Percentiles rank a stretch among this genome's conserved stretches.
phyloP scores from a whole-genome alignment of 305 asterid species.

The Ajuga reptans region DNA sequence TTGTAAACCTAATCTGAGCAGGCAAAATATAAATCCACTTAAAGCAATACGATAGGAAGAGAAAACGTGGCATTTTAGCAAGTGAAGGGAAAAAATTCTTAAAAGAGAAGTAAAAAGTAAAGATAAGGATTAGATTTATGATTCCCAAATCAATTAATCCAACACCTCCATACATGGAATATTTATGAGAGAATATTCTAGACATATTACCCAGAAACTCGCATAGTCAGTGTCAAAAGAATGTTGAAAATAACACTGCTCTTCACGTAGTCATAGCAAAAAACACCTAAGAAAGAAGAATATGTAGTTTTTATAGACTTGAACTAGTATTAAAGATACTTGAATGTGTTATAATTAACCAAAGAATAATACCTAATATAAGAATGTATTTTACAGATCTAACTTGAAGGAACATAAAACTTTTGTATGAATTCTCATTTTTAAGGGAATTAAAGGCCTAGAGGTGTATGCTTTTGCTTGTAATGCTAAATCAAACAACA shows the following conservation, averaged over 20 bases:
- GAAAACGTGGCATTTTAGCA: background rate
- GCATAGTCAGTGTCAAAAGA: background rate
- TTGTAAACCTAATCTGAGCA: background rate
- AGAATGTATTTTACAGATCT: background rate
- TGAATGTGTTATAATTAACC: background rate
- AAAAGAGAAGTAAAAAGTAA: background rate
- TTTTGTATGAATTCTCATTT: background rate
- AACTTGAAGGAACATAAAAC: background rate
- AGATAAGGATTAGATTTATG: background rate
- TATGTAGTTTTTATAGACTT: background rate
- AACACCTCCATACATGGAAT: background rate
- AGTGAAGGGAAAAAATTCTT: background rate
- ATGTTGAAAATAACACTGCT: background rate
- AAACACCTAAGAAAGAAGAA: background rate
- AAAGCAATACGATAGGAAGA: background rate
- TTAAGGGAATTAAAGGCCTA: conserved; percentile 8
- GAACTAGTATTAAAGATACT: background rate
- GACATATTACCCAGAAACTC: background rate
- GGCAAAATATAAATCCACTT: background rate
- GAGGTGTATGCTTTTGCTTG: background rate
- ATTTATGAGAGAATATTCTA: background rate
- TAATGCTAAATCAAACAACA: background rate
- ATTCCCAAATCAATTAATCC: background rate
- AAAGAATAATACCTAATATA: background rate
- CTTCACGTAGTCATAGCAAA: background rate